phyloP scores from a whole-genome alignment of 1,284 basidiomycete genomes.

The Neotropicomus parvogracilis region DNA sequence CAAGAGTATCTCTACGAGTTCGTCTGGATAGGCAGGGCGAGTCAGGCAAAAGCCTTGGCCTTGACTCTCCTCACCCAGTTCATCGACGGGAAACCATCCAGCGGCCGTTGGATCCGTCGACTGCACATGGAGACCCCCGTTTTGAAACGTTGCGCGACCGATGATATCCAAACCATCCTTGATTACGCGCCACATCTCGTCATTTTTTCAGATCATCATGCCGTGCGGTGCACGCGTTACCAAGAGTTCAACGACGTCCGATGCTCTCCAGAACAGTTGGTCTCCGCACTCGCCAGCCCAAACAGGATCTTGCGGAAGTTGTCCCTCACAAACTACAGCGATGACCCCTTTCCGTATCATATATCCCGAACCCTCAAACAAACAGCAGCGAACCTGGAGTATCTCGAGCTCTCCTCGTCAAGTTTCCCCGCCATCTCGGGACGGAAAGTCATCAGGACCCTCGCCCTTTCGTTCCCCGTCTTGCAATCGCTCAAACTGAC shows the following conservation, averaged over 20 bases:
- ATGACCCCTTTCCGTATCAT: slow-evolving; percentile 55
- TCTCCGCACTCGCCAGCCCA: slow-evolving; percentile 54
- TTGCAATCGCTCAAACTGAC: slow-evolving; percentile 64
- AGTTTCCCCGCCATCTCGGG: slow-evolving; percentile 30
- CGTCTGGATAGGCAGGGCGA: slow-evolving; percentile 59
- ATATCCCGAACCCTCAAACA: slow-evolving; percentile 52
- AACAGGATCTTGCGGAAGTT: slow-evolving; percentile 51
- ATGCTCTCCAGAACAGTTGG: slow-evolving; percentile 50
- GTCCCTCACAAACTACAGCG: slow-evolving; percentile 69
- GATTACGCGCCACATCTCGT: slow-evolving; percentile 56
- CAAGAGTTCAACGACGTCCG: slow-evolving; percentile 43
- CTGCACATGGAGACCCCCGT: slow-evolving; percentile 68
- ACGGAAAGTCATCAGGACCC: slow-evolving; percentile 39
- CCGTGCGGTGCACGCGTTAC: slow-evolving; percentile 52
- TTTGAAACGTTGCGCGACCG: slow-evolving; percentile 61
- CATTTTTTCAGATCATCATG: slow-evolving; percentile 60
- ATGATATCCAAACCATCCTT: slow-evolving; percentile 61
- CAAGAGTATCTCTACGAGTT: slow-evolving; percentile 60
- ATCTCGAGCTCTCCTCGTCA: slow-evolving; percentile 55
- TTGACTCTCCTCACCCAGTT: slow-evolving; percentile 50
- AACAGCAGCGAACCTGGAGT: slow-evolving; percentile 47
- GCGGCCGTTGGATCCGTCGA: slow-evolving; percentile 55
- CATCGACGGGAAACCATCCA: slow-evolving; percentile 36
- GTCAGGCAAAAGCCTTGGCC: slow-evolving; percentile 57
- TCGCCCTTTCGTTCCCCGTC: slow-evolving; percentile 44